These are phyloP conservation scores for Exophiala spinifera DNA, from an alignment of 2,329 filamentous ascomycete species.

Conservation along the genomic window DNA sequence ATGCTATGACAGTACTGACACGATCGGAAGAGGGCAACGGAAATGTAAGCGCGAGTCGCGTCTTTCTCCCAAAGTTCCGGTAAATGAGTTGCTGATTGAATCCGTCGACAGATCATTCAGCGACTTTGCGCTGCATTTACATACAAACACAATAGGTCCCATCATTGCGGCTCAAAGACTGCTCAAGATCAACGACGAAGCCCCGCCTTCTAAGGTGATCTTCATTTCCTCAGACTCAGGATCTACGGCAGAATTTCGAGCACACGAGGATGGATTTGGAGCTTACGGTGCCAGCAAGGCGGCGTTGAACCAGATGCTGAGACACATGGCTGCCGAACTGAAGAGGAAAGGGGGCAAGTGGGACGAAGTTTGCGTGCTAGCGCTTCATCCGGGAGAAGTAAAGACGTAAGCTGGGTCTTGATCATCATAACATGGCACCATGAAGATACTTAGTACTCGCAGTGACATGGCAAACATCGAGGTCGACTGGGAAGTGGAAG, in stretches of 20 bases:
- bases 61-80: too few species aligned
- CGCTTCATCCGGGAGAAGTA: slow-evolving; percentile 58
- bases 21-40: slow-evolving; percentile 47
- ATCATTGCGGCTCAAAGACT: slow-evolving; percentile 55
- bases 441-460: neutral
- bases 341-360: slow-evolving; percentile 46
- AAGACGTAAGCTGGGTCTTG: slow-evolving; percentile 39
- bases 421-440: too few species aligned
- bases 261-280: slow-evolving; percentile 58
- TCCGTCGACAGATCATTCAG: slow-evolving; percentile 46
- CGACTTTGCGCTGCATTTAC: slow-evolving; percentile 54
- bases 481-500: slow-evolving; percentile 52
- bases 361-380: slow-evolving; percentile 41
- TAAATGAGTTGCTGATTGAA: neutral
- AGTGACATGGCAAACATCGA: slow-evolving; percentile 55
- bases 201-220: slow-evolving; percentile 49
- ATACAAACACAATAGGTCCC: slow-evolving; percentile 59
- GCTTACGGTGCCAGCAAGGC: slow-evolving; percentile 58
- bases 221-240: slow-evolving; percentile 60
- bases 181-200: slow-evolving; percentile 45
- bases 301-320: slow-evolving; percentile 55
- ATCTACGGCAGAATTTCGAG: slow-evolving; percentile 50
- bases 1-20: slow-evolving; percentile 3
- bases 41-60: slow-evolving; percentile 41
- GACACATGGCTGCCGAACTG: slow-evolving; percentile 56